Base-by-base conservation (phyloP, 345 rosid species). In the Aurinia saxatilis region DNA sequence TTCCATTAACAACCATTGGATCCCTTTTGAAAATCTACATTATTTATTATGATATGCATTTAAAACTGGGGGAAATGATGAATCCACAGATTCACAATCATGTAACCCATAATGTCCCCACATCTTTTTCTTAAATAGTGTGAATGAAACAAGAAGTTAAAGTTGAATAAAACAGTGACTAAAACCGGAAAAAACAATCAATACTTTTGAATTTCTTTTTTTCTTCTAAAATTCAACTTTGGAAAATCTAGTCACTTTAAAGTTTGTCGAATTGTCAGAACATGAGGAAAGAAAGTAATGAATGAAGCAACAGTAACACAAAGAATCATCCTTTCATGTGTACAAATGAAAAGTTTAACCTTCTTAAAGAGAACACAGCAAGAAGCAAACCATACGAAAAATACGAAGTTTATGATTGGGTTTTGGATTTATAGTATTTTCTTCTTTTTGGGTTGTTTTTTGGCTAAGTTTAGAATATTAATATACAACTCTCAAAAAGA, bases 271-370 rank as follows among this genome's bases (percentile, higher is more conserved):
- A 18, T 44, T 45, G 63, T 69, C 57, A 47, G 15, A 37, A 55
- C n/a, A n/a, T n/a, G n/a, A 48, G 58, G 31, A 21, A 30, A 19
- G 19, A 45, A 55, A 15, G 47, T 55, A 55, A 18, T 12, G 3
- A 48, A 55, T 5, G 69, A 70, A 47, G 69, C 69, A 1, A 55
- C 38, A 55, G 57, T 60, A 54, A 21, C 41, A 60, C 1, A 60
- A 53, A 45, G 62, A 52, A 69, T n/a, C n/a, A 21, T 60, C 50
- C 50, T 60, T 69, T 29, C 30, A 53, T 37, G 44, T 39, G 45
- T 8, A n/a, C 50, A 55, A 48, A 57, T 10, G 14, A 67, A 42
- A 40, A 41, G 65, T 58, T 30, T 34, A n/a, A 60, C 60, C 25
- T 42, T 44, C 38, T 8, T 37, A 33, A 38, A 58, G 5, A 11